These are phyloP conservation scores for Cyberlindnera galapagoensis DNA, from an alignment of 805 yeast species.

Conservation along the genomic window DNA sequence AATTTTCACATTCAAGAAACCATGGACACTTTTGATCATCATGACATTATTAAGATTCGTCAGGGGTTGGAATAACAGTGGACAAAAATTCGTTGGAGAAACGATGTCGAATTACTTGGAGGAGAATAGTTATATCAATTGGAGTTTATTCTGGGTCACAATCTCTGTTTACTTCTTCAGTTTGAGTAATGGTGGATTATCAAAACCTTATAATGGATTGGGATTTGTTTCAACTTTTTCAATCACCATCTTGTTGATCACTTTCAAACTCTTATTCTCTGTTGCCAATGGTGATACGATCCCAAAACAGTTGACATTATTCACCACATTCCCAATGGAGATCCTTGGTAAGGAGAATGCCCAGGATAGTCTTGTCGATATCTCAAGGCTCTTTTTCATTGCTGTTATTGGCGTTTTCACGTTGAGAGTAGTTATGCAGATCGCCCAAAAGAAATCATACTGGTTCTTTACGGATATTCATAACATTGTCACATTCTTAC, in stretches of 20 bases:
- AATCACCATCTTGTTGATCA: slow-evolving; percentile 37
- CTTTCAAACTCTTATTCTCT: slow-evolving; percentile 51
- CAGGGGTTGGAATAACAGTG: slow-evolving; percentile 84
- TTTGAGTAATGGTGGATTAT: slow-evolving; percentile 21
- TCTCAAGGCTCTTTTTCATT: slow-evolving; percentile 30
- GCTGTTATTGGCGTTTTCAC: slow-evolving; percentile 26
- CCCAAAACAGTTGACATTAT: slow-evolving; percentile 31
- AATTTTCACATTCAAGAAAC: slow-evolving; percentile 7
- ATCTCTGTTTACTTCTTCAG: slow-evolving; percentile 23
- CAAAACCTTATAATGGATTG: slow-evolving; percentile 22
- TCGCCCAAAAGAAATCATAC: slow-evolving; percentile 1
- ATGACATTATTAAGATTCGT: slow-evolving; percentile 45
- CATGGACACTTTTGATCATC: slow-evolving; percentile 5
- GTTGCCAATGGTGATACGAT: slow-evolving; percentile 46
- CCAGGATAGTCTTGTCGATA: slow-evolving; percentile 26
- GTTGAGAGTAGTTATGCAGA: slow-evolving; percentile 24
- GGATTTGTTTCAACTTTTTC: slow-evolving; percentile 42
- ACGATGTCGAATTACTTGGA: slow-evolving; percentile 42
- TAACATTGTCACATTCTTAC: slow-evolving; percentile 32
- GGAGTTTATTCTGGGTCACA: slow-evolving; percentile 44
- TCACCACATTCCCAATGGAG: slow-evolving; percentile 26
- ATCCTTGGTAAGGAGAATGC: slow-evolving; percentile 26
- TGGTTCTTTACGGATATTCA: slow-evolving; percentile 31
- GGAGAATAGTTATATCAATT: slow-evolving; percentile 29
- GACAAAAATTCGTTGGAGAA: slow-evolving; percentile 66